Evolutionary conservation across 345 rosid genomes (phyloP).

Genomic region (Populus euphratica): DNA sequence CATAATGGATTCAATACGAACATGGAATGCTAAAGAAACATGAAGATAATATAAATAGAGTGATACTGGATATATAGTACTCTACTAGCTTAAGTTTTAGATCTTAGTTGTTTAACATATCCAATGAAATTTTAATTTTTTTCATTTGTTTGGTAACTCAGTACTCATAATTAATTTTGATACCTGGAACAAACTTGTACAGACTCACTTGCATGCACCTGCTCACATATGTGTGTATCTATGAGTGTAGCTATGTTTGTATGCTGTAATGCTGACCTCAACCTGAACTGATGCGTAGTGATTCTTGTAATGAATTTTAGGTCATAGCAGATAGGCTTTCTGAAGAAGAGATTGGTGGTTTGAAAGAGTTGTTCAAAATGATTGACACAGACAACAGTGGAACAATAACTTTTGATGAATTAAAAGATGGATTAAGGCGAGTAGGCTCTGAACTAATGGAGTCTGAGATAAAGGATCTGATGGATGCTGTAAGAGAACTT

Average conservation of each 20-base stretch:
- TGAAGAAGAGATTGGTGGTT: conserved; percentile 75
- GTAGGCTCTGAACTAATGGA: conserved; percentile 82
- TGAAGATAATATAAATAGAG: neutral
- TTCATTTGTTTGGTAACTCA: neutral
- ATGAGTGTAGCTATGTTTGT: neutral
- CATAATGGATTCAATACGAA: too few relatives aligned
- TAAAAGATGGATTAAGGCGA: conserved; percentile 51
- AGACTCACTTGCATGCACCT: too few relatives aligned
- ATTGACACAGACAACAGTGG: conserved; percentile 74
- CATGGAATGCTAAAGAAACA: neutral
- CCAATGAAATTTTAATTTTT: neutral
- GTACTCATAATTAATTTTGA: too few relatives aligned
- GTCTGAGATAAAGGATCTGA: conserved; percentile 71
- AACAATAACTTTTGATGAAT: conserved; percentile 69
- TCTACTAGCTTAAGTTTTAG: neutral
- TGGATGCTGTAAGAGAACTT: conserved; percentile 54
- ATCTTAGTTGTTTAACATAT: neutral
- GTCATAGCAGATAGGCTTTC: conserved; percentile 82
- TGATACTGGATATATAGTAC: too few relatives aligned
- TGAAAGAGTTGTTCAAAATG: conserved; percentile 77
- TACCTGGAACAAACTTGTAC: too few relatives aligned
- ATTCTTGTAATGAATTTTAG: conserved; percentile 22
- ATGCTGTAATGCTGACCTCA: neutral
- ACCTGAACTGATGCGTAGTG: neutral
- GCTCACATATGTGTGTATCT: neutral